These are phyloP conservation scores for Pythium scleroteichum DNA, from an alignment of 352 stramenopile species.

Conservation along the genomic window DNA sequence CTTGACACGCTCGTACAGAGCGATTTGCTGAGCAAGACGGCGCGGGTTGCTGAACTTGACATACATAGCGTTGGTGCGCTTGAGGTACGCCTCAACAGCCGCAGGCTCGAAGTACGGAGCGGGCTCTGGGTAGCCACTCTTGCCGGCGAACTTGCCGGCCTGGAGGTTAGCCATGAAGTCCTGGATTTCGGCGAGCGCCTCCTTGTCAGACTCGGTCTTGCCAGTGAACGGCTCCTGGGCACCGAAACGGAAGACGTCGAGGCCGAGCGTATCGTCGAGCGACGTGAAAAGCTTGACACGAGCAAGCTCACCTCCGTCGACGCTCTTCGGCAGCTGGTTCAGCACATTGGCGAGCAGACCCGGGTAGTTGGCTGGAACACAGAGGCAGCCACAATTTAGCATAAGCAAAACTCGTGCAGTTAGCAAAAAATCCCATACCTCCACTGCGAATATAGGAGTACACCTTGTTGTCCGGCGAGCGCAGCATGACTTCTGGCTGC, in stretches of 20 bases:
- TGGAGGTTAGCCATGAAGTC: conserved; percentile 74
- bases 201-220: conserved; percentile 58
- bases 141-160: conserved; percentile 61
- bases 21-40: conserved; percentile 71
- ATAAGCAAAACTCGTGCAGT: conserved; percentile 25
- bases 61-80: conserved; percentile 80
- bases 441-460: conserved; percentile 86
- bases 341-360: conserved; percentile 72
- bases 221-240: conserved; percentile 73
- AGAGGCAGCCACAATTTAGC: conserved; percentile 7
- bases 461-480: conserved; percentile 69
- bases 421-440: conserved; percentile 9
- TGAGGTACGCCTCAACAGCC: conserved; percentile 67
- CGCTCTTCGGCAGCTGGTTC: conserved; percentile 61
- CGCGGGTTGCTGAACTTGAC: conserved; percentile 80
- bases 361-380: conserved; percentile 54
- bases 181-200: conserved; percentile 57
- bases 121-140: conserved; percentile 54
- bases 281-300: conserved; percentile 92
- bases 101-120: conserved; percentile 59
- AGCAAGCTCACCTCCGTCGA: conserved; percentile 63
- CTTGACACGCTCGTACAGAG: conserved; percentile 61
- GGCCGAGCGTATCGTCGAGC: conserved; percentile 76
- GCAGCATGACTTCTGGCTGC: conserved; percentile 82
- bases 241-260: conserved; percentile 88